A percentile compares a stretch with the other conserved stretches of the same genome.
phyloP scores from a whole-genome alignment of 768 basidiomycete genomes.

The Mrakia gelida region DNA sequence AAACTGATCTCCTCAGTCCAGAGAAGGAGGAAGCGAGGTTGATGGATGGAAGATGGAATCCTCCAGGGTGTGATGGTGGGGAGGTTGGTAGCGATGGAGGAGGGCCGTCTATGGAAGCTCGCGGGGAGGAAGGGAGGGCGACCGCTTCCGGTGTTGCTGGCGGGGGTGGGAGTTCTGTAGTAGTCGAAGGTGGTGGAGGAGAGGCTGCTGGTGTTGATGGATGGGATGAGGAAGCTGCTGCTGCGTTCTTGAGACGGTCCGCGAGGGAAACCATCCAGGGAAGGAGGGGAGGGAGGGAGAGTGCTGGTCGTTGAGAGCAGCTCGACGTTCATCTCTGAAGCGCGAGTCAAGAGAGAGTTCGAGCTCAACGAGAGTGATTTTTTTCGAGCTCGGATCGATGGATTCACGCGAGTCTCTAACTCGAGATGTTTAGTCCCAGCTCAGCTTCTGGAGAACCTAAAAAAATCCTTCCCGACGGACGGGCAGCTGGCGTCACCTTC shows the following conservation, averaged over 20 bases:
- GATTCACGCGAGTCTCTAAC: too few species aligned
- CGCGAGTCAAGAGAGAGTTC: background rate
- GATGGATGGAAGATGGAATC: constrained; percentile 5
- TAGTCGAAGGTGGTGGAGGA: background rate
- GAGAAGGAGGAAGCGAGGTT: constrained; percentile 13
- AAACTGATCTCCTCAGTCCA: constrained; percentile 5
- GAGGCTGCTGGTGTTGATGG: background rate
- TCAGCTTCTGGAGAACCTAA: too few species aligned
- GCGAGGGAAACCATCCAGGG: constrained; percentile 17
- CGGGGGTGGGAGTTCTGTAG: background rate
- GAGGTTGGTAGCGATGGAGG: background rate
- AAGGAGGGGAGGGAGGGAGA: background rate
- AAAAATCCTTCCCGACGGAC: too few species aligned
- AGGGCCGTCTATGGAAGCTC: background rate
- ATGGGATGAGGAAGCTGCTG: constrained; percentile 31
- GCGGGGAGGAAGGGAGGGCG: background rate
- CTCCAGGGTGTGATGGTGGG: background rate
- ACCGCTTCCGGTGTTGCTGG: background rate
- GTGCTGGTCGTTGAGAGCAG: background rate
- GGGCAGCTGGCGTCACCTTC: too few species aligned
- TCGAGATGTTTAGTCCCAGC: too few species aligned
- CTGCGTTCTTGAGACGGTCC: constrained; percentile 37
- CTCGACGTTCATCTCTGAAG: background rate
- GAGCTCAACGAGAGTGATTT: too few species aligned
- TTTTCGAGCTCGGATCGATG: too few species aligned